A percentile compares a stretch with the other conserved stretches of the same genome.
Evolutionary conservation across 2,329 filamentous ascomycete genomes (phyloP).

Genomic region (Helotiales sp.): DNA sequence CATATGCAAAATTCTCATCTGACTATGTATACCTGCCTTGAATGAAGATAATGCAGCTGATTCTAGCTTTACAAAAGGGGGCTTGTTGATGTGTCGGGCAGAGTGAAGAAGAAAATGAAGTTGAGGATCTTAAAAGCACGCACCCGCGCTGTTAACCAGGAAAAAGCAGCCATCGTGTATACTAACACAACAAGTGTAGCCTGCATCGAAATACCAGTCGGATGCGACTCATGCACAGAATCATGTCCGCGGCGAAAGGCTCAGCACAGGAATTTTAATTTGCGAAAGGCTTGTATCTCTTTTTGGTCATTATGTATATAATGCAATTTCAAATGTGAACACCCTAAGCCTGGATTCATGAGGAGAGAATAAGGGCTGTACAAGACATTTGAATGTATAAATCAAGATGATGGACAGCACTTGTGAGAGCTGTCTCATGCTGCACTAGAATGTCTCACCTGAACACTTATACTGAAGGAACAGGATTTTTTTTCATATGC

Average conservation of each 20-base stretch:
- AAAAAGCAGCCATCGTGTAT: not conserved
- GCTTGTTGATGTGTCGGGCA: not conserved
- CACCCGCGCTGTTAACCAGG: not conserved
- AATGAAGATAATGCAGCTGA: not conserved
- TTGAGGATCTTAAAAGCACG: not conserved
- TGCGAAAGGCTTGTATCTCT: not conserved
- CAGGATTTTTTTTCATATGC: too few relatives aligned
- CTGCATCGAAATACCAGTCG: not conserved
- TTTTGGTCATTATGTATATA: not conserved
- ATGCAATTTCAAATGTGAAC: too few relatives aligned
- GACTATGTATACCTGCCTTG: not conserved
- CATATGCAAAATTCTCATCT: not conserved
- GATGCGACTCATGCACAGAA: not conserved
- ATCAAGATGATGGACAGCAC: too few relatives aligned
- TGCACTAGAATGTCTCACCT: too few relatives aligned
- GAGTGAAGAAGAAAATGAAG: not conserved
- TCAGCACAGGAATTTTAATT: not conserved
- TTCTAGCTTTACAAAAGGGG: not conserved
- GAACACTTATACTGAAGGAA: too few relatives aligned
- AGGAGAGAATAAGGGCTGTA: too few relatives aligned
- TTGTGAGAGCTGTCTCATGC: too few relatives aligned
- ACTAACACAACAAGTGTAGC: not conserved
- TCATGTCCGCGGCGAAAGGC: not conserved
- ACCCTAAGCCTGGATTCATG: too few relatives aligned
- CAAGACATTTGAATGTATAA: too few relatives aligned